Evolutionary conservation across 345 rosid genomes (phyloP), one percentile per base, ranked within the genome.

Genomic region (Eutrema yunnanense): DNA sequence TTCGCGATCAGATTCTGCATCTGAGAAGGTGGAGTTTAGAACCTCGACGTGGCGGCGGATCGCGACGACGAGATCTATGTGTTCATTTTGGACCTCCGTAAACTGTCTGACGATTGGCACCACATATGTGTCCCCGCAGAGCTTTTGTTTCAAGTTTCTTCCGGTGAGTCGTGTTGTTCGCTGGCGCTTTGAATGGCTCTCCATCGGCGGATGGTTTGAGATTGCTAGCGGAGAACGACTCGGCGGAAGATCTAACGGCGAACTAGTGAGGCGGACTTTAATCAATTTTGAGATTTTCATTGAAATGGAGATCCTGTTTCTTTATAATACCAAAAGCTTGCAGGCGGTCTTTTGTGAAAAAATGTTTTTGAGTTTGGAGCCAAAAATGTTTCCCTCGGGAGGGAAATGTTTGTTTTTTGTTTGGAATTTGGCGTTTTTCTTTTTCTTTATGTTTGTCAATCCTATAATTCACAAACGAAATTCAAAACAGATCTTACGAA

Each of bases 121-220:
- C 5, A 32, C 66, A 1, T 41, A 75, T 58, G 79, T 72, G 4
- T 86, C 85, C 22, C 53, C 79, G 64, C 78, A 78, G 8, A 82
- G 80, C 77, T 85, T 87, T 47, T 88, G 74, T 80, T 82, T 90
- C 88, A 82, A 78, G 81, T 82, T 80, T 47, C 82, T 73, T 8
- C 75, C 74, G 48, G 26, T 11, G 61, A 64, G 8, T 12, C 74
- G 41, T 48, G 81, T 44, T 53, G 78, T 46, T 40, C 71, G 77
- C 73, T 65, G 84, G 42, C 74, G 82, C 62, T 74, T 76, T 9
- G 46, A 58, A 3, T 74, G 79, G 36, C 44, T 68, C 73, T 82
- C 87, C 92, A 87, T 86, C 9, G 67, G 38, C 46, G 57, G 49
- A 12, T 44, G 37, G 46, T 52, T 19, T 30, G 36, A 72, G 53